A percentile compares a stretch with the other conserved stretches of the same genome.
phyloP scores from a whole-genome alignment of 768 basidiomycete species.

The Termitomyces sp. region DNA sequence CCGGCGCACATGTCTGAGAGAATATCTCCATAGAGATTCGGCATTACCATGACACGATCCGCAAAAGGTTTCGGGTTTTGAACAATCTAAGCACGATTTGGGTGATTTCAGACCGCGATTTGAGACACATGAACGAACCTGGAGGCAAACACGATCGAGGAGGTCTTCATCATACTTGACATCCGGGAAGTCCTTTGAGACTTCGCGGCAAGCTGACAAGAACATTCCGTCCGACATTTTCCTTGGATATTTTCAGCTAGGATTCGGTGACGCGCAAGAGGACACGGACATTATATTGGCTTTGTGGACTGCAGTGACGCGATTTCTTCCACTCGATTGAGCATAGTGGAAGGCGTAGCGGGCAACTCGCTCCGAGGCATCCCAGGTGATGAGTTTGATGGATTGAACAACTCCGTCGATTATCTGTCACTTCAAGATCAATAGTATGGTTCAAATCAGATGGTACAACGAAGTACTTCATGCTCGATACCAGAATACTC shows the following conservation, averaged over 20 bases:
- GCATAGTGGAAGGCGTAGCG: constrained; percentile 99
- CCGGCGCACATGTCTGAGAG: constrained; percentile 98
- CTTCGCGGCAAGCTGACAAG: constrained; percentile 92
- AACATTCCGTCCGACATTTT: constrained; percentile 99
- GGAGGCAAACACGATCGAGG: constrained; percentile 91
- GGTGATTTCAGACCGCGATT: not conserved
- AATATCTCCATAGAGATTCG: constrained; percentile 95
- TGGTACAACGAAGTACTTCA: constrained; percentile 53
- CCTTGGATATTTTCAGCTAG: constrained; percentile 38
- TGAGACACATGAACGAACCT: constrained; percentile 39
- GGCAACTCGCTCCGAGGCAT: constrained; percentile 97
- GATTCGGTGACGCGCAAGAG: constrained; percentile 8
- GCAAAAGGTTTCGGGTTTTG: constrained; percentile 91
- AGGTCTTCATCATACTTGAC: constrained; percentile 96
- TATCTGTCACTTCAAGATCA: constrained; percentile 40
- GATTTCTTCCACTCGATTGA: constrained; percentile 76
- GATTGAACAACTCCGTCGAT: constrained; percentile 98
- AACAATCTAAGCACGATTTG: constrained; percentile 50
- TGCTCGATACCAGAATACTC: constrained; percentile 99
- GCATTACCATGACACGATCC: constrained; percentile 99
- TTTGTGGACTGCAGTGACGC: constrained; percentile 98
- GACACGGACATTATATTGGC: constrained; percentile 91
- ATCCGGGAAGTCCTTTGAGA: constrained; percentile 92
- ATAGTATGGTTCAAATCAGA: not conserved
- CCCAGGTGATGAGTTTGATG: constrained; percentile 99